phyloP scores from a whole-genome alignment of 179 eudicot species.

The Spergularia azorica region DNA sequence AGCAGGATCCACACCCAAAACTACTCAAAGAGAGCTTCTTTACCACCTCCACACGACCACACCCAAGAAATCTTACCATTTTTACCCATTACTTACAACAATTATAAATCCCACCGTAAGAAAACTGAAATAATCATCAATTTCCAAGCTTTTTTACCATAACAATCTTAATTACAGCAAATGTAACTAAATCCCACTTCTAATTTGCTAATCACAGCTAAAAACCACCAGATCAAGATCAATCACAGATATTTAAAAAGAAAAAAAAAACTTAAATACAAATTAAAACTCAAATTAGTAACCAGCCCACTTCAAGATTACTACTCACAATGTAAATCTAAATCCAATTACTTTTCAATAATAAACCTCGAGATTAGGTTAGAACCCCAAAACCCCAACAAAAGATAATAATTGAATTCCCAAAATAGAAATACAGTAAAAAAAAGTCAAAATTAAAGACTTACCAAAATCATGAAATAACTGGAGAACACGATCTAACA shows the following conservation, averaged over 20 bases:
- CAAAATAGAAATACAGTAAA: not conserved
- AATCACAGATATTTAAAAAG: not conserved
- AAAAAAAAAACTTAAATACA: not conserved
- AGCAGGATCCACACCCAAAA: not conserved
- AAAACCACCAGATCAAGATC: constrained; percentile 25
- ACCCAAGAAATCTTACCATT: not conserved
- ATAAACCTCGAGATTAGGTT: not conserved
- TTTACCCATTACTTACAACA: not conserved
- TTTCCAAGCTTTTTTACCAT: not conserved
- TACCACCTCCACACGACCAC: not conserved
- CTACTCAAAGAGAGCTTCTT: not conserved
- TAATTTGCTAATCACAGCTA: not conserved
- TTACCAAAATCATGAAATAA: constrained; percentile 23
- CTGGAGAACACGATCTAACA: not conserved
- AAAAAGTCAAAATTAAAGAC: not conserved
- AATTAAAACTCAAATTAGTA: not conserved
- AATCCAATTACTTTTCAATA: not conserved
- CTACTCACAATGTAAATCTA: not conserved
- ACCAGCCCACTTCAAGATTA: constrained; percentile 2
- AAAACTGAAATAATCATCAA: not conserved
- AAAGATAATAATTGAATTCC: not conserved
- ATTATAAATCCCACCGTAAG: not conserved
- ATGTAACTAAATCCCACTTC: not conserved
- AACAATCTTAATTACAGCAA: not conserved
- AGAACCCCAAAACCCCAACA: not conserved